Conservation (phyloP, 805 yeast species). For the Kuraishia borneana region DNA sequence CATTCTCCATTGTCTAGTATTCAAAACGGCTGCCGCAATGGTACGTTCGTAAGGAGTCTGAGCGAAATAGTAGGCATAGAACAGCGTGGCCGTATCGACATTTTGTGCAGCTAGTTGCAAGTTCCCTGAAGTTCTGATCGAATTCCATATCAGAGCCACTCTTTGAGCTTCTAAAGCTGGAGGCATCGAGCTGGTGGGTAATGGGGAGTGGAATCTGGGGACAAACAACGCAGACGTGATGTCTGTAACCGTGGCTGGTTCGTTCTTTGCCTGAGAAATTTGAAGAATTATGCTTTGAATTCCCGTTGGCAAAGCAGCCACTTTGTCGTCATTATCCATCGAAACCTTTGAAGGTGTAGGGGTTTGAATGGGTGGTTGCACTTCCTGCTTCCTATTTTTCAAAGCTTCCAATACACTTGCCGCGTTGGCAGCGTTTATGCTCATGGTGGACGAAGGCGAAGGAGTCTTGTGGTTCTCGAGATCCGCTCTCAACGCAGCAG, state of each 20-base stretch:
- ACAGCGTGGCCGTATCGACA: slow-evolving; percentile 24
- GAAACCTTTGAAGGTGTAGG: slow-evolving; percentile 3
- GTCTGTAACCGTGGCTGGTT: slow-evolving; percentile 7
- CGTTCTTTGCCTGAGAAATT: slow-evolving; percentile 10
- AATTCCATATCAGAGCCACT: slow-evolving; percentile 19
- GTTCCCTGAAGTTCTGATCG: slow-evolving; percentile 11
- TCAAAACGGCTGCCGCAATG: slow-evolving; percentile 20
- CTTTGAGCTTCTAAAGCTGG: slow-evolving; percentile 21
- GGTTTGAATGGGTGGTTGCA: slow-evolving; percentile 7
- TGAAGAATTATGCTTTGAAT: slow-evolving; percentile 20
- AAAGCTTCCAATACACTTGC: slow-evolving; percentile 25
- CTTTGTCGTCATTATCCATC: slow-evolving; percentile 12
- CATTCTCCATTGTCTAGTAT: slow-evolving; percentile 26
- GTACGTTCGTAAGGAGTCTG: slow-evolving; percentile 28
- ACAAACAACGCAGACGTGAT: slow-evolving; percentile 12
- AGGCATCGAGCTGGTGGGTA: slow-evolving; percentile 15
- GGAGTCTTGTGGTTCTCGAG: slow-evolving; percentile 1
- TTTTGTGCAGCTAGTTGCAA: slow-evolving; percentile 15
- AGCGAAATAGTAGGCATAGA: slow-evolving; percentile 32
- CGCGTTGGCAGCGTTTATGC: slow-evolving; percentile 21
- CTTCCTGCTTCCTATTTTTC: slow-evolving; percentile 17
- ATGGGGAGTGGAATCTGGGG: slow-evolving; percentile 15
- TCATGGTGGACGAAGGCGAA: slow-evolving; percentile 6
- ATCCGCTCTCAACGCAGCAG: slow-evolving; percentile 1
- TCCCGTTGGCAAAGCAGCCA: slow-evolving; percentile 23